phyloP scores from a whole-genome alignment of 1,284 basidiomycete species.

The Fomitiporia mediterranea region DNA sequence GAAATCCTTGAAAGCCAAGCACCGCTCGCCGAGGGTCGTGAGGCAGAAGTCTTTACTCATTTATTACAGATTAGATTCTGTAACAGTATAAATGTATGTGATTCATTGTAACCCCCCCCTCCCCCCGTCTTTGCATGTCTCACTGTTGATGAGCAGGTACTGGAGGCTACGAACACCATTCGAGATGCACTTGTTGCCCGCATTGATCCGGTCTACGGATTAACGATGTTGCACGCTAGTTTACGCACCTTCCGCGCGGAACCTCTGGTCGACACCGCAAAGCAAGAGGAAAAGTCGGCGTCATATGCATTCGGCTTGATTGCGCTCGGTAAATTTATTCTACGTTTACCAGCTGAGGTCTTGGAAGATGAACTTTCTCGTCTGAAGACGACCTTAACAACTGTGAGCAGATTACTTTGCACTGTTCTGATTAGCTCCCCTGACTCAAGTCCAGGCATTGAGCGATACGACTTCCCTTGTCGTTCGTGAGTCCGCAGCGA shows the following conservation, averaged over 20 bases:
- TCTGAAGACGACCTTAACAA: constrained; percentile 60
- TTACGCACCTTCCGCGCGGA: constrained; percentile 58
- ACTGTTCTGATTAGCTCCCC: constrained; percentile 6
- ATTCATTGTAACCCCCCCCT: not conserved
- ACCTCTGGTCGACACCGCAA: constrained; percentile 38
- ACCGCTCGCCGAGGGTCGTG: constrained; percentile 63
- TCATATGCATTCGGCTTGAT: constrained; percentile 78
- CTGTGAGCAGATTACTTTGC: constrained; percentile 40
- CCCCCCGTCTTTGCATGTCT: no score
- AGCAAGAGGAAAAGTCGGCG: constrained; percentile 47
- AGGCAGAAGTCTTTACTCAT: constrained; percentile 62
- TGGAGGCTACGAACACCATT: constrained; percentile 75
- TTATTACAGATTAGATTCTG: constrained; percentile 63
- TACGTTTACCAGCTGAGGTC: constrained; percentile 73
- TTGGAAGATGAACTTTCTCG: constrained; percentile 82
- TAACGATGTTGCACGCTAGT: constrained; percentile 73
- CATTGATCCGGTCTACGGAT: constrained; percentile 76
- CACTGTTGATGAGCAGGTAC: constrained; percentile 42
- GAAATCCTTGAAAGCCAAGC: constrained; percentile 69
- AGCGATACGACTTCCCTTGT: constrained; percentile 68
- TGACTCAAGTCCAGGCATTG: constrained; percentile 47
- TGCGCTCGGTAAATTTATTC: constrained; percentile 73
- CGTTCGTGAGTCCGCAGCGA: constrained; percentile 75
- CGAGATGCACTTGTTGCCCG: constrained; percentile 65
- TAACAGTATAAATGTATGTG: constrained; percentile 55